Evolutionary conservation across 768 basidiomycete genomes (phyloP).

Genomic region (Lactarius hengduanensis): DNA sequence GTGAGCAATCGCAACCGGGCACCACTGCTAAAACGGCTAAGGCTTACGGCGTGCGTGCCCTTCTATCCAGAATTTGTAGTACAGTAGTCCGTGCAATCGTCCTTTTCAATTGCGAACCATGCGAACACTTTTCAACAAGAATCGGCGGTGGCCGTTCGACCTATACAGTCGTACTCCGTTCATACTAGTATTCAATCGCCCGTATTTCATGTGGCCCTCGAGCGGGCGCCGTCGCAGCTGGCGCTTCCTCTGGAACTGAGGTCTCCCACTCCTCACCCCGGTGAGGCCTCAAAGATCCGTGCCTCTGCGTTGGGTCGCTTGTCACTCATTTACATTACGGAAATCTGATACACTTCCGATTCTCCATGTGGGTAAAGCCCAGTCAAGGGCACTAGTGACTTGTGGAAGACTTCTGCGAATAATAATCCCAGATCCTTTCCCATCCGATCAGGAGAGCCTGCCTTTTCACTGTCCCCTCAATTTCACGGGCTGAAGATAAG

Average conservation of each 20-base stretch:
- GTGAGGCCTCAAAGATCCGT: not conserved
- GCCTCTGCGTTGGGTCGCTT: slow-evolving; percentile 9
- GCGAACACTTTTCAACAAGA: slow-evolving; percentile 3
- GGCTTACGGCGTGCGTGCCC: slow-evolving; percentile 28
- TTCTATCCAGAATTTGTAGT: slow-evolving; percentile 22
- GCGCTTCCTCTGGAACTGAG: not conserved
- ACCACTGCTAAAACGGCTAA: slow-evolving; percentile 18
- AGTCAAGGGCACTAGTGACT: slow-evolving; percentile 17
- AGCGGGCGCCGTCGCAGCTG: not conserved
- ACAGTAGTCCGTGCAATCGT: slow-evolving; percentile 8
- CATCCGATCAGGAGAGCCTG: slow-evolving; percentile 27
- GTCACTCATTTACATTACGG: slow-evolving; percentile 26
- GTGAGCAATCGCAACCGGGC: slow-evolving; percentile 7
- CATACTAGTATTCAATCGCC: not conserved
- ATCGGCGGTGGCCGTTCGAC: slow-evolving; percentile 19
- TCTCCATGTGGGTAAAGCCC: slow-evolving; percentile 29
- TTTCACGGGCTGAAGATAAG: slow-evolving; percentile 26
- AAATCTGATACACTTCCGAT: slow-evolving; percentile 29
- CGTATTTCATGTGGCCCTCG: slow-evolving; percentile 4
- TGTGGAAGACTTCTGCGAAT: slow-evolving; percentile 23
- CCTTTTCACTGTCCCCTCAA: slow-evolving; percentile 27
- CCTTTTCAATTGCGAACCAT: slow-evolving; percentile 23
- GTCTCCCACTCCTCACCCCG: not conserved
- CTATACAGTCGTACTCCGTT: slow-evolving; percentile 7
- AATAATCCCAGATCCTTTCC: slow-evolving; percentile 26